A percentile compares a stretch with the other conserved stretches of the same genome.
Evolutionary conservation across 352 stramenopile genomes (phyloP).

Genomic region (Phytophthora quininea): DNA sequence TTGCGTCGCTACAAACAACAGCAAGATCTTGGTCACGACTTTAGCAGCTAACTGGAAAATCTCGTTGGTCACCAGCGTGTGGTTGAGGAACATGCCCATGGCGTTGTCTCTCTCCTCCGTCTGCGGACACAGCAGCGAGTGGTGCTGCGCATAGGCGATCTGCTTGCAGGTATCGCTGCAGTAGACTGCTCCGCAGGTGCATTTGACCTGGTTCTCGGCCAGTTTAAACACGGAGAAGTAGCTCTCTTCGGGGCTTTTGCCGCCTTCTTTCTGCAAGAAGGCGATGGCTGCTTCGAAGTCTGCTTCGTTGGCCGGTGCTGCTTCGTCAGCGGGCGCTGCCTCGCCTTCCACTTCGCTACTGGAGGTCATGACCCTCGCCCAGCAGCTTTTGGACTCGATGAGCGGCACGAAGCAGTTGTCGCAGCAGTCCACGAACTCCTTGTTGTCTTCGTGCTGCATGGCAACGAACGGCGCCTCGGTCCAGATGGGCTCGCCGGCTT

Average conservation of each 20-base stretch:
- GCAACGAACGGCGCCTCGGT: constrained; percentile 67
- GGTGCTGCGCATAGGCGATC: constrained; percentile 71
- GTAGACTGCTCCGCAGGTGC: constrained; percentile 81
- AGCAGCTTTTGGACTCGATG: constrained; percentile 65
- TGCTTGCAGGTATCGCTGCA: constrained; percentile 83
- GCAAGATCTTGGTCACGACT: constrained; percentile 79
- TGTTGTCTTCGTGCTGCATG: constrained; percentile 83
- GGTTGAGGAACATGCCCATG: constrained; percentile 83
- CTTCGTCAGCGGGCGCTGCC: constrained; percentile 50
- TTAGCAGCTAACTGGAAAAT: constrained; percentile 93
- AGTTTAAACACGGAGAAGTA: constrained; percentile 77
- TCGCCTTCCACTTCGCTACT: constrained; percentile 47
- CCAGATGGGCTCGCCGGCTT: constrained; percentile 67
- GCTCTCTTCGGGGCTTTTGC: constrained; percentile 66
- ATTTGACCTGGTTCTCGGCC: constrained; percentile 59
- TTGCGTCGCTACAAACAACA: constrained; percentile 60
- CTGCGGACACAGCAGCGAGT: constrained; percentile 79
- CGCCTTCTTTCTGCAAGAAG: constrained; percentile 70
- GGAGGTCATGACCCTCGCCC: constrained; percentile 56
- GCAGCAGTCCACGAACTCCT: constrained; percentile 80
- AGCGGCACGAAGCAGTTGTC: constrained; percentile 83
- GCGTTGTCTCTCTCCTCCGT: constrained; percentile 46
- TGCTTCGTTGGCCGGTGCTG: constrained; percentile 35
- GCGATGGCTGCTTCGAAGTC: constrained; percentile 68
- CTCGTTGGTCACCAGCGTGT: constrained; percentile 91